These are phyloP conservation scores for Paxillus involutus DNA, from an alignment of 768 basidiomycete species.

Conservation along the genomic window DNA sequence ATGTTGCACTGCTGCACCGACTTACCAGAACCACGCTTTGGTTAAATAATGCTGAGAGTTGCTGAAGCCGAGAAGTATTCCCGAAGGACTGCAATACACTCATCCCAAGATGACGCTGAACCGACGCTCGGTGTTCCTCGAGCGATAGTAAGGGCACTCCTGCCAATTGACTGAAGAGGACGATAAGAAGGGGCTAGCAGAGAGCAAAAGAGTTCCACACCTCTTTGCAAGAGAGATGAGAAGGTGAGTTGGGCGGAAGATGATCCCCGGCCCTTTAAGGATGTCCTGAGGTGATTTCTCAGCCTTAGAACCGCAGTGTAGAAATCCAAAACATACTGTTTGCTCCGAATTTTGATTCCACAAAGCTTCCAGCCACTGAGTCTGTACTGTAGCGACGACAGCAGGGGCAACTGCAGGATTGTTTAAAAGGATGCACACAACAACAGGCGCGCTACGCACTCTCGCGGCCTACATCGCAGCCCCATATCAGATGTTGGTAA, in stretches of 20 bases:
- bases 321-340: constrained; percentile 6
- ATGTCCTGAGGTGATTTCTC: constrained; percentile 13
- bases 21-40: constrained; percentile 44
- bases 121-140: constrained; percentile 35
- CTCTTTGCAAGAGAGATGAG: constrained; percentile 37
- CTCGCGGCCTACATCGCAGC: constrained; percentile 33
- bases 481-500: constrained; percentile 63
- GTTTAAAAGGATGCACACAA: neutral
- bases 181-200: neutral
- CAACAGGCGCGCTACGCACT: constrained; percentile 33
- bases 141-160: constrained; percentile 41
- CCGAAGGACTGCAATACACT: constrained; percentile 40
- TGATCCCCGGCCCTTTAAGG: constrained; percentile 36
- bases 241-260: constrained; percentile 47
- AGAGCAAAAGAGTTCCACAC: constrained; percentile 27
- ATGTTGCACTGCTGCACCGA: neutral
- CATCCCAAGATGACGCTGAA: constrained; percentile 40
- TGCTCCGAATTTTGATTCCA: constrained; percentile 36
- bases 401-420: constrained; percentile 31
- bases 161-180: constrained; percentile 38
- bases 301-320: constrained; percentile 1
- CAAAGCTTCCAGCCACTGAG: constrained; percentile 51
- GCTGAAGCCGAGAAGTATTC: constrained; percentile 38
- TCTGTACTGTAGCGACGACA: constrained; percentile 35
- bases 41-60: constrained; percentile 41